phyloP scores from a whole-genome alignment of 306 rosid genomes.

The Psophocarpus tetragonolobus region DNA sequence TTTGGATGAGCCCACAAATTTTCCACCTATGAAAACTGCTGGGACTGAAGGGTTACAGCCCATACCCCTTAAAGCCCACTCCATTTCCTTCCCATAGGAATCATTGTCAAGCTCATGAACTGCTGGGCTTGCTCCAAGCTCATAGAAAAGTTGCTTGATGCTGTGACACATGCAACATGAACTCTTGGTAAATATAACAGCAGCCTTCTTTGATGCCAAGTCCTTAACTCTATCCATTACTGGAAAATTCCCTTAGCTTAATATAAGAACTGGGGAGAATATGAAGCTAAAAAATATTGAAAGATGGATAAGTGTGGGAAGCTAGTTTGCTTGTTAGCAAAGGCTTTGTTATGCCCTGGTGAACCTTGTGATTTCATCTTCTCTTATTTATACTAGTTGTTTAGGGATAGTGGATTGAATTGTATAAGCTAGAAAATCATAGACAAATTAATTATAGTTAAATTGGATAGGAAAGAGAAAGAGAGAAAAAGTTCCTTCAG shows the following conservation, averaged over 20 bases:
- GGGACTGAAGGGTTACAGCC: slow-evolving; percentile 95
- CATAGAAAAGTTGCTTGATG: slow-evolving; percentile 81
- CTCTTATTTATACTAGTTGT: slow-evolving; percentile 72
- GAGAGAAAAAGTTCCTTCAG: slow-evolving; percentile 55
- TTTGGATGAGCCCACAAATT: slow-evolving; percentile 81
- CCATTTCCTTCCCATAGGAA: slow-evolving; percentile 83
- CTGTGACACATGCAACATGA: slow-evolving; percentile 96
- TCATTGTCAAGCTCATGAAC: slow-evolving; percentile 85
- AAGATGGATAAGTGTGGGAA: not conserved
- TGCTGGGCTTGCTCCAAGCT: slow-evolving; percentile 96
- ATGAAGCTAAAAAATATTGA: not conserved
- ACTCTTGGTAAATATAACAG: slow-evolving; percentile 94
- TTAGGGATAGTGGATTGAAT: slow-evolving; percentile 46
- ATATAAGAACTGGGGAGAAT: not conserved
- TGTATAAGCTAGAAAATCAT: slow-evolving; percentile 37
- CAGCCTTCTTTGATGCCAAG: slow-evolving; percentile 93
- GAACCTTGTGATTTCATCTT: slow-evolving; percentile 43
- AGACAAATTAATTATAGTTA: slow-evolving; percentile 33
- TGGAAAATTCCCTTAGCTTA: too few relatives aligned
- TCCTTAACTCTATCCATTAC: slow-evolving; percentile 88
- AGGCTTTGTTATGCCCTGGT: slow-evolving; percentile 49
- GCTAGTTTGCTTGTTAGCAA: slow-evolving; percentile 25
- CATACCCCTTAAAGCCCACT: slow-evolving; percentile 69
- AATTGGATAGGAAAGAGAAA: slow-evolving; percentile 56
- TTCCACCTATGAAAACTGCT: slow-evolving; percentile 94